Conservation (phyloP, 441 rosid species). For the Breynia disticha region DNA sequence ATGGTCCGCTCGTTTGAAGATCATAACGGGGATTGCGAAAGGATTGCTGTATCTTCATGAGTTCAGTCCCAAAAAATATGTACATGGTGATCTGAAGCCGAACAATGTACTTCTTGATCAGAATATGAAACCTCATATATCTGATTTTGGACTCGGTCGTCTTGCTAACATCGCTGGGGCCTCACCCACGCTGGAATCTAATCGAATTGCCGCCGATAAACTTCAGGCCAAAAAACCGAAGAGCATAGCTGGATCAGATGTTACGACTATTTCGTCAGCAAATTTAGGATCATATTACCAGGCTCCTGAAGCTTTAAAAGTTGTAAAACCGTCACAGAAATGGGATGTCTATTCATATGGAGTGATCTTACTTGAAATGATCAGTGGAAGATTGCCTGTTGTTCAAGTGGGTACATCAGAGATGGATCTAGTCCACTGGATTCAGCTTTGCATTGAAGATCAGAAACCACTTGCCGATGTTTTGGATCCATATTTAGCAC, state of each 20-base stretch:
- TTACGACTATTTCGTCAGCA: constrained; percentile 36
- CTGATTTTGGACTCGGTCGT: constrained; percentile 83
- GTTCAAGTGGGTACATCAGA: constrained; percentile 55
- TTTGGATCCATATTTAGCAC: constrained; percentile 64
- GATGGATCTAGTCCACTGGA: constrained; percentile 71
- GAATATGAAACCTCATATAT: constrained; percentile 64
- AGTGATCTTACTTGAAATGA: constrained; percentile 72
- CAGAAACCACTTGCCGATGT: constrained; percentile 74
- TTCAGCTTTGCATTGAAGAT: constrained; percentile 82
- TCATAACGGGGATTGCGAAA: constrained; percentile 68
- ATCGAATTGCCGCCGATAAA: constrained; percentile 41
- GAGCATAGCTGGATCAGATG: constrained; percentile 47
- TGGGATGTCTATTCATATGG: constrained; percentile 98
- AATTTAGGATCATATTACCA: constrained; percentile 63
- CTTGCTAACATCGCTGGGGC: constrained; percentile 88
- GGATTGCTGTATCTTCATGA: constrained; percentile 87
- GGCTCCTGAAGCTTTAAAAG: constrained; percentile 83
- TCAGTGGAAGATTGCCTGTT: constrained; percentile 54
- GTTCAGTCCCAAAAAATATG: constrained; percentile 84
- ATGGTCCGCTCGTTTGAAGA: constrained; percentile 69
- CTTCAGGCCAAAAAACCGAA: constrained; percentile 56
- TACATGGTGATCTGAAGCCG: constrained; percentile 90
- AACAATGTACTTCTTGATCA: constrained; percentile 72
- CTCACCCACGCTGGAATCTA: constrained; percentile 64
- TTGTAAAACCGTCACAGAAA: constrained; percentile 85